Conservation (phyloP, 1,139 yeast genomes). For the Scheffersomyces stambukii region DNA sequence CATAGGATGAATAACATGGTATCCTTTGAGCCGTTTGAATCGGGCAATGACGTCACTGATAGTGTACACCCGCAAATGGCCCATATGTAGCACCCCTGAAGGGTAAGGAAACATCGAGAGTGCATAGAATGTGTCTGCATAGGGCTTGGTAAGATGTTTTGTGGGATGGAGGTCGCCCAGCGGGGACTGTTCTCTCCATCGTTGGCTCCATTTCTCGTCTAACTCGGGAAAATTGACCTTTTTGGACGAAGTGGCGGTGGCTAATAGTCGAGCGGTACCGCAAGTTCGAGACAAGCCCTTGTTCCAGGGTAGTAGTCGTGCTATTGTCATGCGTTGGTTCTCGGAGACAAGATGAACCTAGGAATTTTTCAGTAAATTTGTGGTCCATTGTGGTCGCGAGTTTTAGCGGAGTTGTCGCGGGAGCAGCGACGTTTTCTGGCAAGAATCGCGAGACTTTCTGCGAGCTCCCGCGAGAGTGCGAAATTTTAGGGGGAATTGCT, state of each 20-base stretch:
- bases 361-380: no score
- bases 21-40: constrained; percentile 72
- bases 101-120: constrained; percentile 96
- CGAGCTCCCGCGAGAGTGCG: no score
- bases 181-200: constrained; percentile 45
- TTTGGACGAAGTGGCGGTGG: neutral
- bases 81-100: constrained; percentile 87
- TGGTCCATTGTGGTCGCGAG: no score
- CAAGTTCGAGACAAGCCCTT: no score
- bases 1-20: constrained; percentile 87
- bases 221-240: constrained; percentile 13
- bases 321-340: no score
- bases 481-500: no score
- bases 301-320: no score
- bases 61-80: constrained; percentile 88
- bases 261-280: neutral
- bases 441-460: no score
- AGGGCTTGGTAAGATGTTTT: constrained; percentile 17
- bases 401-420: no score
- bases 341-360: no score
- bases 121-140: constrained; percentile 51
- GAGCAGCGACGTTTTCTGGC: no score
- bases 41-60: constrained; percentile 83
- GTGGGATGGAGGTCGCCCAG: constrained; percentile 42
- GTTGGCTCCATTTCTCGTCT: constrained; percentile 49